Evolutionary conservation across 139 green algal species (phyloP).

Genomic region (Chlorella sp.): DNA sequence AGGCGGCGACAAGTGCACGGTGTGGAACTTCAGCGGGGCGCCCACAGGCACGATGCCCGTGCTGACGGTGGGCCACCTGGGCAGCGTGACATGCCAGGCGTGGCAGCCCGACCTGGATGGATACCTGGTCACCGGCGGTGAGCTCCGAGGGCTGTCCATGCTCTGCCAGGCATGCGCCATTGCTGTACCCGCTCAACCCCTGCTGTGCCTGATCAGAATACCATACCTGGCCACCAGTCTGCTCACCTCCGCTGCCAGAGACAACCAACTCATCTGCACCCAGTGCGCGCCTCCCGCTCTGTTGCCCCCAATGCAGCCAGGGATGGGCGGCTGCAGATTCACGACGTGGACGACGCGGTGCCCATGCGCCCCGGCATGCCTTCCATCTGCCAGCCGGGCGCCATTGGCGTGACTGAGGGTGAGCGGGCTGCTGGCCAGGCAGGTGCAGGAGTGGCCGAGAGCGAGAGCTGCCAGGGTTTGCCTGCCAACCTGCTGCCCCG

Average conservation of each 20-base stretch:
- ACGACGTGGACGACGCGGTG: constrained; percentile 16
- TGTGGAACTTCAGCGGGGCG: constrained; percentile 41
- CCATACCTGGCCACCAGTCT: no score
- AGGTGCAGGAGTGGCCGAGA: no score
- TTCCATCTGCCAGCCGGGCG: constrained; percentile 30
- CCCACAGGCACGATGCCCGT: constrained; percentile 33
- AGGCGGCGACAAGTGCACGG: constrained; percentile 32
- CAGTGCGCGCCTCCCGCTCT: no score
- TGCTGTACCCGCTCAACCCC: no score
- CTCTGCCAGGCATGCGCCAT: no score
- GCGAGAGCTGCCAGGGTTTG: no score
- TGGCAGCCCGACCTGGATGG: constrained; percentile 38
- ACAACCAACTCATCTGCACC: no score
- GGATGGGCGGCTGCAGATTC: constrained; percentile 34
- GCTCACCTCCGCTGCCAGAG: no score
- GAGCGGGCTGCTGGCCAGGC: not conserved
- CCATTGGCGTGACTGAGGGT: constrained; percentile 3
- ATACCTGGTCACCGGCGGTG: constrained; percentile 32
- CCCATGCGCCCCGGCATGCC: not conserved
- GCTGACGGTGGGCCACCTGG: constrained; percentile 30
- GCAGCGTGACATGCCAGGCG: constrained; percentile 34
- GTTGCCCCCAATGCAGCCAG: not conserved
- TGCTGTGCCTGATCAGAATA: no score
- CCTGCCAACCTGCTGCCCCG: no score
- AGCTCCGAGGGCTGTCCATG: no score